Evolutionary conservation across 441 rosid genomes (phyloP), one percentile per base, ranked within the genome.

Genomic region (Brassica hybrid): DNA sequence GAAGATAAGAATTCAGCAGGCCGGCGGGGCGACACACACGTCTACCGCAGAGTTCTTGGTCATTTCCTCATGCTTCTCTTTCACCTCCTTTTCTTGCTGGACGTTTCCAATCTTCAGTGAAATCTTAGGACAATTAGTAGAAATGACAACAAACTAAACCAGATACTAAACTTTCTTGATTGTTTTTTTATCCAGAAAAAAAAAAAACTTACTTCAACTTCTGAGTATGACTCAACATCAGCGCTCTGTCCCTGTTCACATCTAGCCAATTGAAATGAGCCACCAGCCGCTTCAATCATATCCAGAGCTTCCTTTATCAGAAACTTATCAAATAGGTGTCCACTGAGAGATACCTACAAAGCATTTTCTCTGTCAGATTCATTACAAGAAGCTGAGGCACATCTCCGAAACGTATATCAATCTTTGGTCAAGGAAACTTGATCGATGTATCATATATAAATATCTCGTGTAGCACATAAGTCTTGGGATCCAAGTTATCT

Each of bases 261-360:
- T 77, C 87, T 95, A 6, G 86, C 90, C 86, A 93, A 85, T 78
- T 88, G 98, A 76, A 93, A 95, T 82, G 97, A 84, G 69, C 98
- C 98, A 60, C 99, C 96, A 0, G 93, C 96, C 1, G 84, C 86
- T 85, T 95, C 99, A 38, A 95, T 95, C 59, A 88, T 88, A 78
- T 95, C 97, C 77, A 95, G 84, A 62, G 99, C 99, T 83, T 93
- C 98, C 73, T 95, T 95, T 81, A 93, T 95, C 76, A 93, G 84
- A 83, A 91, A 95, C 72, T 87, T 83, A 84, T 95, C 99, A 77
- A 95, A 95, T 25, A 95, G 79, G 85, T 93, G 97, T 63, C 99
- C 99, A 72, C 92, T 88, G 69, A 95, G 71, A 80, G 99, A 91
- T 76, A 95, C 99, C 99, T 93, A 84, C 69, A 74, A 72, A 74